Evolutionary conservation across 768 basidiomycete species (phyloP).

Genomic region (Daedalea quercina): DNA sequence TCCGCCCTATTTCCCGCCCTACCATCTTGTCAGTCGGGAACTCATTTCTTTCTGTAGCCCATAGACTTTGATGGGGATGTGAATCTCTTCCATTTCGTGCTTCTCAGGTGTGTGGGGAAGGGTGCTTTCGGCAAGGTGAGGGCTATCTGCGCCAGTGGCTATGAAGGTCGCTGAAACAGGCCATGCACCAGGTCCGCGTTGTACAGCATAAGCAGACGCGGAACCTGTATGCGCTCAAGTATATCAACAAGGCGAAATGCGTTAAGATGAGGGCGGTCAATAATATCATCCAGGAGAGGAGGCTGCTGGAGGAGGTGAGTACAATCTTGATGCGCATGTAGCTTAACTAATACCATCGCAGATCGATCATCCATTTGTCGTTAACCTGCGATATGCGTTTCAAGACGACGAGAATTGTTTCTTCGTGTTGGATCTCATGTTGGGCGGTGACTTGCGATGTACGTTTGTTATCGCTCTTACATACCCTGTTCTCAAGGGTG

Average conservation of each 20-base stretch:
- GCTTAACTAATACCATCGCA: constrained; percentile 24
- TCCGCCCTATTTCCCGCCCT: constrained; percentile 23
- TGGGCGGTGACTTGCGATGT: constrained; percentile 94
- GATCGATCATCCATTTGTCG: constrained; percentile 95
- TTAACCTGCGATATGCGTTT: constrained; percentile 93
- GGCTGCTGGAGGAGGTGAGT: constrained; percentile 88
- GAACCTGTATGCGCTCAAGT: constrained; percentile 94
- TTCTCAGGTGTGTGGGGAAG: constrained; percentile 94
- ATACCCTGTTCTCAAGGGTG: constrained; percentile 3
- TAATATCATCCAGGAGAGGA: constrained; percentile 94
- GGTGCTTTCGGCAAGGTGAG: constrained; percentile 96
- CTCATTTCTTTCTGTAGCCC: constrained; percentile 42
- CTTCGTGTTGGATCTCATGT: constrained; percentile 96
- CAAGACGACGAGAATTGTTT: constrained; percentile 99
- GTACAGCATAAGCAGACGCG: constrained; percentile 99
- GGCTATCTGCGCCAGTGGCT: constrained; percentile 1
- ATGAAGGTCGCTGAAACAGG: neutral
- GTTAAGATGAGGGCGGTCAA: constrained; percentile 98
- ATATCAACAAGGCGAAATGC: constrained; percentile 97
- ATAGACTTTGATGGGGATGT: constrained; percentile 95
- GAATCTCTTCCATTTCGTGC: constrained; percentile 94
- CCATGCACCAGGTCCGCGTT: constrained; percentile 74
- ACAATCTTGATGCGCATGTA: constrained; percentile 3
- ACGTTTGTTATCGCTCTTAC: constrained; percentile 23
- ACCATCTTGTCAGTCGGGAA: neutral